Evolutionary conservation across 306 rosid genomes (phyloP).

Genomic region (Medicago ruthenica): DNA sequence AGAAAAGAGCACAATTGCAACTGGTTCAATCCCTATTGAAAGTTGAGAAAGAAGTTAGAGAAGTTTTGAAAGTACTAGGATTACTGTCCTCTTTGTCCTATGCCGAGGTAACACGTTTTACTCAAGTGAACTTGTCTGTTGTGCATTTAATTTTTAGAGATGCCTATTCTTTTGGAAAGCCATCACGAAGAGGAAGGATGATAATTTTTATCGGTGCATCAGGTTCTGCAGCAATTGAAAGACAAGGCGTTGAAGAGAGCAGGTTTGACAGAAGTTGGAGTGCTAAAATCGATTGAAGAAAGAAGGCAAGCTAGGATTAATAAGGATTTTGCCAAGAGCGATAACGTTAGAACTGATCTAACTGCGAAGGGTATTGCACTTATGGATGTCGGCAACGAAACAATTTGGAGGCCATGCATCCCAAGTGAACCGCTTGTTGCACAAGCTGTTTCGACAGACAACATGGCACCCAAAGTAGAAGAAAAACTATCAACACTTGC

Average conservation of each 20-base stretch:
- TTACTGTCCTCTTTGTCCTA: constrained; percentile 60
- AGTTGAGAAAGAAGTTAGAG: constrained; percentile 63
- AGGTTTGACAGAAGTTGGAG: constrained; percentile 69
- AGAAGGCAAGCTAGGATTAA: constrained; percentile 79
- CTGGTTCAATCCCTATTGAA: constrained; percentile 66
- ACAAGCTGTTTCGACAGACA: constrained; percentile 40
- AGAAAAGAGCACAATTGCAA: constrained; percentile 59
- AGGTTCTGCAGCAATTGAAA: constrained; percentile 87
- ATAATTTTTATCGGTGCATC: constrained; percentile 39
- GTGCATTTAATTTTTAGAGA: background rate
- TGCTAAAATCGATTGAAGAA: constrained; percentile 64
- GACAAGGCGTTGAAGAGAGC: constrained; percentile 83
- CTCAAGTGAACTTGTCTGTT: constrained; percentile 6
- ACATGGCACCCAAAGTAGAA: constrained; percentile 39
- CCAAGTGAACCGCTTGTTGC: constrained; percentile 47
- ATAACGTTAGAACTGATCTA: constrained; percentile 74
- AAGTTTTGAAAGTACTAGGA: constrained; percentile 66
- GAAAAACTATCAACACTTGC: constrained; percentile 38
- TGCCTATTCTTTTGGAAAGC: constrained; percentile 7
- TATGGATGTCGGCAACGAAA: constrained; percentile 86
- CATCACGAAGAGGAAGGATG: background rate
- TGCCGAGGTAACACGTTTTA: constrained; percentile 63
- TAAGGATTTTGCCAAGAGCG: constrained; percentile 77
- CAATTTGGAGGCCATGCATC: constrained; percentile 82
- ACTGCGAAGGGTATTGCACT: constrained; percentile 80